A percentile compares a stretch with the other conserved stretches of the same genome.
Conservation (phyloP, 768 basidiomycete genomes). For the Boletus huronensis region DNA sequence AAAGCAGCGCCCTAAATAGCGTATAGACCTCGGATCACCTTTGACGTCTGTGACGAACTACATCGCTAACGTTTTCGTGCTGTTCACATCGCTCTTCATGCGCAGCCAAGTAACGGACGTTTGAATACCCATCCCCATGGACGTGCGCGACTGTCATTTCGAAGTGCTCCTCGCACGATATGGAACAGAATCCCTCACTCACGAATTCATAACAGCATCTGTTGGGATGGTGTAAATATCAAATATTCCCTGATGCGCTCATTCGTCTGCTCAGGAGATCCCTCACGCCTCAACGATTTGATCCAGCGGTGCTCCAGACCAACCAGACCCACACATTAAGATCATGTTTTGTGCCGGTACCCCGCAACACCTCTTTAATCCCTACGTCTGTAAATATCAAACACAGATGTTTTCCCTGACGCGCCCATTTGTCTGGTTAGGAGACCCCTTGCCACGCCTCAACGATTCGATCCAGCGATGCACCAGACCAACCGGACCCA, state of each 20-base stretch:
- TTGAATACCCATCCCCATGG: background rate
- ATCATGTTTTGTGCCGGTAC: constrained; percentile 81
- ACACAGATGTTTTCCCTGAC: background rate
- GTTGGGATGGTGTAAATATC: background rate
- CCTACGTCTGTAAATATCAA: too few species aligned
- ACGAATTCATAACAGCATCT: background rate
- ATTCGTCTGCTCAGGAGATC: constrained; percentile 2
- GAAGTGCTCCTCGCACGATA: background rate
- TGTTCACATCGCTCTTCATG: background rate
- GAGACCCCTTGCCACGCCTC: constrained; percentile 45
- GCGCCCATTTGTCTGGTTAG: background rate
- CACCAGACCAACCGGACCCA: constrained; percentile 71
- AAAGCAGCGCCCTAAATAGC: background rate
- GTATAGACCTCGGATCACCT: background rate
- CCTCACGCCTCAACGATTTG: constrained; percentile 58
- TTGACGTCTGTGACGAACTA: background rate
- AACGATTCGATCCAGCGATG: constrained; percentile 65
- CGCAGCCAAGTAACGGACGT: background rate
- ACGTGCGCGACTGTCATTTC: background rate
- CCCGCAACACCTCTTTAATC: constrained; percentile 83
- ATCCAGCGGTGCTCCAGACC: constrained; percentile 67
- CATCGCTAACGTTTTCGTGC: background rate
- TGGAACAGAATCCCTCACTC: background rate
- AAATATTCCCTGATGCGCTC: background rate
- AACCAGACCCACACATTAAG: constrained; percentile 64